A percentile compares a stretch with the other conserved stretches of the same genome.
These are phyloP conservation scores for Mucor circinelloides DNA, from an alignment of 371 early-diverging fungal genomes.

Conservation along the genomic window DNA sequence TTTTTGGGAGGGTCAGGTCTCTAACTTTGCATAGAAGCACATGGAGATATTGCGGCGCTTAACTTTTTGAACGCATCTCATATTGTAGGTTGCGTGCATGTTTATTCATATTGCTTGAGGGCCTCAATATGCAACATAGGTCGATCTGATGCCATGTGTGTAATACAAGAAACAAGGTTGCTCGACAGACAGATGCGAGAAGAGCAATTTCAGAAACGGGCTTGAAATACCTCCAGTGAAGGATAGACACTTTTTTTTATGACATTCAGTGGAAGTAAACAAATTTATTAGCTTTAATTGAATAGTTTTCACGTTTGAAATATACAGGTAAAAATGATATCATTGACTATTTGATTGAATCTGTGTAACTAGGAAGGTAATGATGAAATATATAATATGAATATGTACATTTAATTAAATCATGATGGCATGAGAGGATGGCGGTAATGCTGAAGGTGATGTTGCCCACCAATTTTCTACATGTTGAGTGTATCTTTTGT, in stretches of 20 bases:
- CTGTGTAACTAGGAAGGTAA: not conserved
- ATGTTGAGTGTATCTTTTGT: conserved; percentile 5
- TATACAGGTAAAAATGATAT: not conserved
- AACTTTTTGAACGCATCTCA: no score
- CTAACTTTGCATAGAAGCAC: not conserved
- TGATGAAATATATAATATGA: not conserved
- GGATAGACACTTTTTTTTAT: no score
- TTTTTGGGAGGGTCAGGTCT: no score
- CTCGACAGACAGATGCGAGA: not conserved
- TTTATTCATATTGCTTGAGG: no score
- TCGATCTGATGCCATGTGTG: not conserved
- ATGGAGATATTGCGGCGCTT: no score
- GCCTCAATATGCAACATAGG: not conserved
- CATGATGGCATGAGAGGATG: not conserved
- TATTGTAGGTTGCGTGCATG: no score
- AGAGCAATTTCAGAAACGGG: no score
- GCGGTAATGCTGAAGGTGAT: not conserved
- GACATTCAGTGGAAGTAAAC: not conserved
- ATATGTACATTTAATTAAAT: conserved; percentile 4
- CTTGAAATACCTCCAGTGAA: no score
- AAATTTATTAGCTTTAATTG: not conserved
- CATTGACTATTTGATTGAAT: not conserved
- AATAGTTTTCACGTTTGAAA: not conserved
- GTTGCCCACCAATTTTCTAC: conserved; percentile 12
- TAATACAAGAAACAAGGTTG: not conserved